Percentiles rank a stretch among this genome's conserved stretches.
These are phyloP conservation scores for Eucalyptus rudis DNA, from an alignment of 345 rosid species.

Conservation along the genomic window DNA sequence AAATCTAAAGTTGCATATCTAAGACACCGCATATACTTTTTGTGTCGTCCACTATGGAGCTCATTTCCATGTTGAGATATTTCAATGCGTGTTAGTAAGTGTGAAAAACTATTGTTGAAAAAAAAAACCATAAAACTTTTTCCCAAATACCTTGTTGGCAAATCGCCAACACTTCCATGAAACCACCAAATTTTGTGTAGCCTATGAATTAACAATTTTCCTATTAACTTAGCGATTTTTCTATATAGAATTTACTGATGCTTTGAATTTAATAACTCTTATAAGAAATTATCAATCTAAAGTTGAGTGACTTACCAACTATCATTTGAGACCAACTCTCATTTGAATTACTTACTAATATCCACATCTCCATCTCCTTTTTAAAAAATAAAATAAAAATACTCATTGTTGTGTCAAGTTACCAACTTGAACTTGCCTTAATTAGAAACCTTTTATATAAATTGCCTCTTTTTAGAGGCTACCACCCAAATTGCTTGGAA, in stretches of 20 bases:
- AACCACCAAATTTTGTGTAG: not conserved
- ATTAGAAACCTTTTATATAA: not conserved
- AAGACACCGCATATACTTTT: not conserved
- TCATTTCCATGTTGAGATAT: not conserved
- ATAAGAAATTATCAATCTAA: not conserved
- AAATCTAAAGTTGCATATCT: not conserved
- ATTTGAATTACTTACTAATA: not conserved
- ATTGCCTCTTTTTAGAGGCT: not conserved
- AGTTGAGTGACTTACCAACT: not conserved
- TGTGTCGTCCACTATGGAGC: not conserved
- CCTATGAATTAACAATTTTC: rapidly evolving
- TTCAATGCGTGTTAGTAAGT: not conserved
- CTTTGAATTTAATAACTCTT: not conserved
- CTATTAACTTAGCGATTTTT: not conserved
- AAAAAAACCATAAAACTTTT: not conserved
- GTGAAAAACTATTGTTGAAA: not conserved
- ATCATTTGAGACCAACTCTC: no score
- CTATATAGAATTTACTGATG: not conserved
- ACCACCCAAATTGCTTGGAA: not conserved
- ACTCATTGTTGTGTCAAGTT: not conserved
- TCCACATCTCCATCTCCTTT: not conserved
- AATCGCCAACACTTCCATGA: not conserved
- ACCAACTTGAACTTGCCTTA: not conserved
- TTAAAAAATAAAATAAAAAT: no score
- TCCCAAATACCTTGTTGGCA: not conserved